These are phyloP conservation scores for Fusarium graminum DNA, from an alignment of 2,329 filamentous ascomycete species.

Conservation along the genomic window DNA sequence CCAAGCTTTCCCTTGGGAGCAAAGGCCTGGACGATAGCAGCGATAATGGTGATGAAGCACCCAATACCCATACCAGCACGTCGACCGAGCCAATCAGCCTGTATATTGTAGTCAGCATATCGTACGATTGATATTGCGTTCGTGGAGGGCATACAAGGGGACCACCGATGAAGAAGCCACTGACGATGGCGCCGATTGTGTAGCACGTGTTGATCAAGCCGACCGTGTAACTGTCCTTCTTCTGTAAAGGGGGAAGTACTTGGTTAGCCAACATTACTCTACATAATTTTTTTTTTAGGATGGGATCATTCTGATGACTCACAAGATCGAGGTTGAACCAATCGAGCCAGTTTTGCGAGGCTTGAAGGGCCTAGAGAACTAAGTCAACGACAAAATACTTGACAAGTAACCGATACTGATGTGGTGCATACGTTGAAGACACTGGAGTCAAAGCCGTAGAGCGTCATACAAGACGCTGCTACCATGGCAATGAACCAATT, in stretches of 20 bases:
- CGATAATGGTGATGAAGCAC: slow-evolving; percentile 73
- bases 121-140: not conserved
- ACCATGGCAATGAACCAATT: slow-evolving; percentile 73
- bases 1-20: slow-evolving; percentile 71
- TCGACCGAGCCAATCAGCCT: slow-evolving; percentile 71
- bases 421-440: slow-evolving; percentile 71
- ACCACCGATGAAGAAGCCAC: slow-evolving; percentile 77
- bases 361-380: slow-evolving; percentile 66
- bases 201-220: slow-evolving; percentile 75
- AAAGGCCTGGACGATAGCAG: slow-evolving; percentile 77
- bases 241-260: slow-evolving; percentile 17
- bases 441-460: slow-evolving; percentile 81
- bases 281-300: not conserved
- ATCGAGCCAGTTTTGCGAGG: slow-evolving; percentile 73
- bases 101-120: slow-evolving; percentile 37
- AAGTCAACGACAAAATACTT: slow-evolving; percentile 13
- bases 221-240: slow-evolving; percentile 60
- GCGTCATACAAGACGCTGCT: slow-evolving; percentile 79
- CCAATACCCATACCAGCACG: slow-evolving; percentile 75
- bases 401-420: not conserved
- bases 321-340: slow-evolving; percentile 67
- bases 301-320: not conserved
- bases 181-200: slow-evolving; percentile 77
- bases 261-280: not conserved
- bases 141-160: slow-evolving; percentile 59